Evolutionary conservation across 1,284 basidiomycete genomes (phyloP).

Genomic region (Megacollybia platyphylla): DNA sequence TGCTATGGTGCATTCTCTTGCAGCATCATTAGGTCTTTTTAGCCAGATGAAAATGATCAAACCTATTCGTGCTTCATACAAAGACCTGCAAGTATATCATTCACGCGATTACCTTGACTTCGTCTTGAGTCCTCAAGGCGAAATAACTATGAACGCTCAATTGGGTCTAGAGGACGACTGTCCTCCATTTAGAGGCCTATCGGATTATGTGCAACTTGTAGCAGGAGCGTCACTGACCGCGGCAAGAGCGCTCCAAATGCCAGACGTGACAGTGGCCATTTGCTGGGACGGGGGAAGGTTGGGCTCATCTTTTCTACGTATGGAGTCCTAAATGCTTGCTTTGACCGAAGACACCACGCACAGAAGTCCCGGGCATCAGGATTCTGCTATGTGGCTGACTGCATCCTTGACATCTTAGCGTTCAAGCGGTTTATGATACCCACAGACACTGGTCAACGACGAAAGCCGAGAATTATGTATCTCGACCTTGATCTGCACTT

Average conservation of each 20-base stretch:
- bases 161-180: conserved; percentile 77
- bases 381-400: conserved; percentile 92
- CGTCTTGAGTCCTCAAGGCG: conserved; percentile 24
- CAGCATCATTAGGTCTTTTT: conserved; percentile 46
- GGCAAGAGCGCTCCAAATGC: conserved; percentile 43
- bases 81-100: conserved; percentile 45
- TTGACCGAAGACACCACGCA: conserved; percentile 55
- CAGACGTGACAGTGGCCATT: conserved; percentile 52
- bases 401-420: conserved; percentile 64
- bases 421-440: conserved; percentile 26
- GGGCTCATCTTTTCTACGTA: conserved; percentile 14
- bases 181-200: conserved; percentile 60
- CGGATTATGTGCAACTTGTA: conserved; percentile 57
- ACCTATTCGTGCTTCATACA: conserved; percentile 36
- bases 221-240: conserved; percentile 73
- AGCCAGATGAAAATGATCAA: conserved; percentile 24
- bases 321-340: background rate
- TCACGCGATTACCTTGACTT: conserved; percentile 44
- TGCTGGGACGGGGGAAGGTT: conserved; percentile 80
- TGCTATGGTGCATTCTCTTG: conserved; percentile 64
- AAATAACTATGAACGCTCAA: conserved; percentile 21
- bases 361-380: conserved; percentile 68
- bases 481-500: conserved; percentile 89
- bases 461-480: conserved; percentile 70
- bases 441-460: conserved; percentile 6